phyloP scores from a whole-genome alignment of 345 rosid species.

The Salix exigua region DNA sequence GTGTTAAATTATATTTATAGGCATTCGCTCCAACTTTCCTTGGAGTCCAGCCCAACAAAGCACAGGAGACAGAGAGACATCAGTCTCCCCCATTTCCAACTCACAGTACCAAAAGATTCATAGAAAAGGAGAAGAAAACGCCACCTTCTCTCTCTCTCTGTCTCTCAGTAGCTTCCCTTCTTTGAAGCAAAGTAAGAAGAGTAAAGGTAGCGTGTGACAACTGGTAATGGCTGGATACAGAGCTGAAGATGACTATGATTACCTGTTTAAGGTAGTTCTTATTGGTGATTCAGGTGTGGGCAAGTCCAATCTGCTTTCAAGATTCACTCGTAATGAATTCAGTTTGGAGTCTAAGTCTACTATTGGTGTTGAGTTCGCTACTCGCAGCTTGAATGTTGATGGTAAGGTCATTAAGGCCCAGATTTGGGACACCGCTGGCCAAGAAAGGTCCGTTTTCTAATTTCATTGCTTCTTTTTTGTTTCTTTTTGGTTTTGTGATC shows the following conservation, averaged over 20 bases:
- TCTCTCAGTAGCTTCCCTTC: conserved; percentile 3
- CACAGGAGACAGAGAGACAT: conserved; percentile 4
- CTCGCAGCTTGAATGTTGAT: conserved; percentile 85
- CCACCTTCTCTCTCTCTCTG: background rate
- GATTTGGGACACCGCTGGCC: conserved; percentile 99
- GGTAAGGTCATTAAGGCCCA: conserved; percentile 86
- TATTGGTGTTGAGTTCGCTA: conserved; percentile 92
- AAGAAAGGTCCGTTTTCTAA: conserved; percentile 55
- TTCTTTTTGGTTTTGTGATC: background rate
- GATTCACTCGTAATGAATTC: conserved; percentile 91
- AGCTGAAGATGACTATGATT: conserved; percentile 95
- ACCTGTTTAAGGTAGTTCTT: conserved; percentile 80
- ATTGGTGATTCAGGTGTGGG: conserved; percentile 96
- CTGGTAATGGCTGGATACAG: conserved; percentile 72
- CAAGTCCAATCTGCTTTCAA: conserved; percentile 82
- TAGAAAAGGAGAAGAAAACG: background rate
- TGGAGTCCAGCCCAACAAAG: conserved; percentile 21
- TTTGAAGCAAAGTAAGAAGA: conserved; percentile 9
- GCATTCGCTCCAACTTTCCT: background rate
- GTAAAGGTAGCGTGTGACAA: background rate
- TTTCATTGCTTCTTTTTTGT: background rate
- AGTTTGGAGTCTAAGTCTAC: conserved; percentile 93
- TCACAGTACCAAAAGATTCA: background rate
- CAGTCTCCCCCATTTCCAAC: conserved; percentile 24
- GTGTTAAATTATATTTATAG: too few species aligned